Conservation (phyloP, 495 filamentous ascomycete genomes). For the Penicillium paradoxum region DNA sequence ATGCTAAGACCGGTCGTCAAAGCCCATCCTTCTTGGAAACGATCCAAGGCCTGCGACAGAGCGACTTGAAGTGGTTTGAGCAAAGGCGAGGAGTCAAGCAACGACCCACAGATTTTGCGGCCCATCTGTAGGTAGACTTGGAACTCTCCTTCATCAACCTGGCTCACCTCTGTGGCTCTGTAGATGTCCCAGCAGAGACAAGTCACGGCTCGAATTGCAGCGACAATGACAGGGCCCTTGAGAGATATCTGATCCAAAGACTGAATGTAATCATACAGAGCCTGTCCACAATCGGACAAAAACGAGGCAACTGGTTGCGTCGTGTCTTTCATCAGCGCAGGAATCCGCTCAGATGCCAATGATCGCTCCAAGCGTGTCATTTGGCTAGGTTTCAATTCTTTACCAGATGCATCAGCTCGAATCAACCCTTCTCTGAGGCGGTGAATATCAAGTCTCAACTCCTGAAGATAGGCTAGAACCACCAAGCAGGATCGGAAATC, state of each 20-base stretch:
- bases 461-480: constrained; percentile 36
- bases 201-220: constrained; percentile 41
- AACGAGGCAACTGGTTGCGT: constrained; percentile 51
- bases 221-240: constrained; percentile 23
- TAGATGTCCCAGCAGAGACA: constrained; percentile 57
- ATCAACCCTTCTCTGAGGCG: constrained; percentile 33
- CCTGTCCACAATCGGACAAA: constrained; percentile 40
- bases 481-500: constrained; percentile 23
- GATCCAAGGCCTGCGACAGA: constrained; percentile 37
- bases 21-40: constrained; percentile 49
- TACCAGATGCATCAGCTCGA: constrained; percentile 33
- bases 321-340: constrained; percentile 59
- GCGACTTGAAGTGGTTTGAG: constrained; percentile 31
- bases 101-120: constrained; percentile 28
- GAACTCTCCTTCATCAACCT: constrained; percentile 51
- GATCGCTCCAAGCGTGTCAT: constrained; percentile 70
- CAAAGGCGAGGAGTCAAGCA: constrained; percentile 19
- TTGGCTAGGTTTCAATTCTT: constrained; percentile 50
- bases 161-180: constrained; percentile 34
- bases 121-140: constrained; percentile 51
- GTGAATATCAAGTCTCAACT: constrained; percentile 36
- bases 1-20: constrained; percentile 75
- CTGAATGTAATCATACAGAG: constrained; percentile 38
- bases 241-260: constrained; percentile 25
- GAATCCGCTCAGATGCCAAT: constrained; percentile 50